Evolutionary conservation across 2,329 filamentous ascomycete species (phyloP), one percentile per base, ranked within the genome.

Genomic region (Colletotrichum horii): DNA sequence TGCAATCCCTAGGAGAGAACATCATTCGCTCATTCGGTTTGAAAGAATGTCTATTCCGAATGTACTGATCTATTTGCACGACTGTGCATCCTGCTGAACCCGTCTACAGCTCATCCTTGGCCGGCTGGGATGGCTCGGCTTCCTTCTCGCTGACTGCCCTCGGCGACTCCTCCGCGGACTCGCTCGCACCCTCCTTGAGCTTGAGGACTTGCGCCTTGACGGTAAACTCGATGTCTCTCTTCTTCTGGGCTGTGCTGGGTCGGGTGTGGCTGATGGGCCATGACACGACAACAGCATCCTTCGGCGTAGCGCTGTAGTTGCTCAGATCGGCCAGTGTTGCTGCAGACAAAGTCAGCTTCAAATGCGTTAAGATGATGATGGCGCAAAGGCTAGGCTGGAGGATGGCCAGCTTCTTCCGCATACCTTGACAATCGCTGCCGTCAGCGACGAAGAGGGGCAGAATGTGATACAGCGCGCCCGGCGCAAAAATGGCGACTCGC

Each of bases 381-480:
- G 28, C 16, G 38, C 26, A 52, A 52, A 52, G 43, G n/a, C 12
- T 14, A 52, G 43, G n/a, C 12, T 14, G 11, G 43, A 4, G 43
- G 43, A 24, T 1, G 43, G 43, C 2, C 22, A n/a, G 26, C 19
- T 62, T 16, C 30, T 22, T 15, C 26, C 15, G 78, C 80, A 75
- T 76, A 85, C 84, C 82, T 70, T 85, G 81, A 67, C 86, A 87
- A 26, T 81, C 80, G 62, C 79, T 83, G 9, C 79, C 81, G 52
- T 82, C 80, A 3, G 86, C 83, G 0, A 87, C 86, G 82, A 83
- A 88, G 9, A 88, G 78, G 34, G 86, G 86, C 56, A 87, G 64
- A 16, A 86, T 82, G 56, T 85, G 84, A 73, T 88, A 87, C 15
- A 87, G 81, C 2, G 86, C 85, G 0, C 84, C 86, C 0, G 85